These are phyloP conservation scores for Schoenoplectus triqueter DNA, from an alignment of 202 grass and related monocot genomes.

Conservation along the genomic window DNA sequence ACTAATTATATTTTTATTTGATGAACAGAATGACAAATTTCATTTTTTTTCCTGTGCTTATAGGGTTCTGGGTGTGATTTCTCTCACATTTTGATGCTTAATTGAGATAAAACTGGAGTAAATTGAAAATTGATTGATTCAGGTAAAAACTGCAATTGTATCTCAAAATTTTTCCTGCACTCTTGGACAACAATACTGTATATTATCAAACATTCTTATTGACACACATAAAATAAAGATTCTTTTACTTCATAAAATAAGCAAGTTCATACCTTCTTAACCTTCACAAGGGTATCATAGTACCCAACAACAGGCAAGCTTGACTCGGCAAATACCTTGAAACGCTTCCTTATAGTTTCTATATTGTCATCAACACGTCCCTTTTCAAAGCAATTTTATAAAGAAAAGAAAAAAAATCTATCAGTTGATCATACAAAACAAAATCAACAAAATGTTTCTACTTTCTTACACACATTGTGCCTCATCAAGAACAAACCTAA, in stretches of 20 bases:
- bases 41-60: no score
- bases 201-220: slow-evolving; percentile 13
- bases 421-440: slow-evolving; percentile 17
- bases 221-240: background rate
- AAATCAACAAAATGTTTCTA: background rate
- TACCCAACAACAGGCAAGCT: slow-evolving; percentile 83
- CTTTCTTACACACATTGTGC: background rate
- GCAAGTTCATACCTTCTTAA: slow-evolving; percentile 58
- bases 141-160: background rate
- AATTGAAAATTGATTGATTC: background rate
- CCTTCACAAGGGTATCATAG: slow-evolving; percentile 58
- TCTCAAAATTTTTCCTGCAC: background rate
- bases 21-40: background rate
- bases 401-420: background rate
- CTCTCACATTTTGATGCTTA: background rate
- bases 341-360: slow-evolving; percentile 89
- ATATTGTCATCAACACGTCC: slow-evolving; percentile 98
- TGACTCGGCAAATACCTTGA: slow-evolving; percentile 80
- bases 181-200: background rate
- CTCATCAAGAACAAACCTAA: background rate
- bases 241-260: slow-evolving; percentile 19
- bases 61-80: no score
- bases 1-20: no score
- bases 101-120: background rate
- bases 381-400: slow-evolving; percentile 45